Percentiles rank a stretch among this genome's conserved stretches.
These are phyloP conservation scores for Trichoderma orchidacearum DNA, from an alignment of 495 filamentous ascomycete species.

Conservation along the genomic window DNA sequence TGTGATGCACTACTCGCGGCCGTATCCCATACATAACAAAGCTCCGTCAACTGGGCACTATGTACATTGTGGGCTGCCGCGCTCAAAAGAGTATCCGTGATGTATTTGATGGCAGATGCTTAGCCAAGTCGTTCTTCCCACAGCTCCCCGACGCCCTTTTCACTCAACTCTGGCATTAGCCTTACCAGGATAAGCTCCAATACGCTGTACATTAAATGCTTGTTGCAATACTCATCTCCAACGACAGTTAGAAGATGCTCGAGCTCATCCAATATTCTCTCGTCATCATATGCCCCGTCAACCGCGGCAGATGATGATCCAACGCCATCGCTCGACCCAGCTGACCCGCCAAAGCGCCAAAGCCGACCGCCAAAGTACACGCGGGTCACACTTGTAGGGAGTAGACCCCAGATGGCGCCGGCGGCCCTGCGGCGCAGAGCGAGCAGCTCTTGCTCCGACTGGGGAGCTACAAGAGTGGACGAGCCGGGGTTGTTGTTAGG, in stretches of 20 bases:
- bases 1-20: neutral
- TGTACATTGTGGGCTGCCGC: too few relatives aligned
- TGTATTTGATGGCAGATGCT: slow-evolving; percentile 2
- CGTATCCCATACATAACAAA: neutral
- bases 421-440: slow-evolving; percentile 38
- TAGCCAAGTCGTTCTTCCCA: slow-evolving; percentile 56
- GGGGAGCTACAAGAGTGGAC: slow-evolving; percentile 29
- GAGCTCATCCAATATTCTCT: slow-evolving; percentile 28
- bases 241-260: slow-evolving; percentile 57
- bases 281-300: slow-evolving; percentile 17
- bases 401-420: slow-evolving; percentile 32
- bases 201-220: slow-evolving; percentile 67
- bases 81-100: neutral
- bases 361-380: slow-evolving; percentile 32
- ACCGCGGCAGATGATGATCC: neutral
- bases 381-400: slow-evolving; percentile 34
- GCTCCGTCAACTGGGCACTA: neutral
- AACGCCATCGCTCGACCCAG: neutral
- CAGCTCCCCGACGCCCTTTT: slow-evolving; percentile 56
- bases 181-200: slow-evolving; percentile 66
- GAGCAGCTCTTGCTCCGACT: slow-evolving; percentile 29
- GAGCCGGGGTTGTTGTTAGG: slow-evolving; percentile 54
- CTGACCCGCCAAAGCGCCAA: neutral
- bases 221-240: slow-evolving; percentile 74
- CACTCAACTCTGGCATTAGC: slow-evolving; percentile 72